Evolutionary conservation across 2,329 filamentous ascomycete species (phyloP).

Genomic region (Colletotrichum eleusines): DNA sequence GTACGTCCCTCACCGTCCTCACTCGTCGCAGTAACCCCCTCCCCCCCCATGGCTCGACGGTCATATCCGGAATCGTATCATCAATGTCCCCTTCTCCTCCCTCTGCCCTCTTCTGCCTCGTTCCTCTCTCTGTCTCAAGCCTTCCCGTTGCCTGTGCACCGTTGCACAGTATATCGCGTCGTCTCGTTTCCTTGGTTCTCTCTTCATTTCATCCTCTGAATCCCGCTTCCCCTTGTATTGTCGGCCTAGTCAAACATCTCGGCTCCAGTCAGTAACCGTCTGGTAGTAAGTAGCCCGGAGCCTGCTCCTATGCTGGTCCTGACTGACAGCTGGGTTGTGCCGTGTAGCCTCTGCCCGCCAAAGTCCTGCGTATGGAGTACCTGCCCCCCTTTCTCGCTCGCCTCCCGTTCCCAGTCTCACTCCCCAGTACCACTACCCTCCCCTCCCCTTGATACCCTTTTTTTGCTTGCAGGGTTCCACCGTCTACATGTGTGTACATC

Average conservation of each 20-base stretch:
- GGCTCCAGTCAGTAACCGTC: constrained; percentile 6
- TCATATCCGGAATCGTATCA: constrained; percentile 19
- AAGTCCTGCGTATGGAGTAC: constrained; percentile 3
- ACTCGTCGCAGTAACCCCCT: neutral
- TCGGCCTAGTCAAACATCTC: constrained; percentile 1
- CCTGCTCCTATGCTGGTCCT: constrained; percentile 9
- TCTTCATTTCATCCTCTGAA: neutral
- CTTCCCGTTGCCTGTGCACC: constrained; percentile 6
- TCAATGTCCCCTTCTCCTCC: constrained; percentile 2
- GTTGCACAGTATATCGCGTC: no score
- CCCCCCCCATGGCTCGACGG: constrained; percentile 9
- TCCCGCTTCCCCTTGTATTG: neutral
- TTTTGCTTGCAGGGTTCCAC: constrained; percentile 35
- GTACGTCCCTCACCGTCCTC: neutral
- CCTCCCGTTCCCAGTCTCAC: constrained; percentile 19
- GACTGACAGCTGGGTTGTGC: constrained; percentile 11
- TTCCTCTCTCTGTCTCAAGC: neutral
- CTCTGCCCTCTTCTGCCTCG: neutral
- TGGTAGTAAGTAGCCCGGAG: constrained; percentile 10
- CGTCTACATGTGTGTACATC: constrained; percentile 32
- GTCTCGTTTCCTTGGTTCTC: neutral
- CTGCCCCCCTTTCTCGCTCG: neutral
- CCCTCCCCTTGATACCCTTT: constrained; percentile 33
- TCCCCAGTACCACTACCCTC: constrained; percentile 6
- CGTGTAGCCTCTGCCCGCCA: constrained; percentile 8